Percentiles rank a stretch among this genome's conserved stretches.
These are phyloP conservation scores for Phialocephala sp. DNA, from an alignment of 2,329 filamentous ascomycete species.

Conservation along the genomic window DNA sequence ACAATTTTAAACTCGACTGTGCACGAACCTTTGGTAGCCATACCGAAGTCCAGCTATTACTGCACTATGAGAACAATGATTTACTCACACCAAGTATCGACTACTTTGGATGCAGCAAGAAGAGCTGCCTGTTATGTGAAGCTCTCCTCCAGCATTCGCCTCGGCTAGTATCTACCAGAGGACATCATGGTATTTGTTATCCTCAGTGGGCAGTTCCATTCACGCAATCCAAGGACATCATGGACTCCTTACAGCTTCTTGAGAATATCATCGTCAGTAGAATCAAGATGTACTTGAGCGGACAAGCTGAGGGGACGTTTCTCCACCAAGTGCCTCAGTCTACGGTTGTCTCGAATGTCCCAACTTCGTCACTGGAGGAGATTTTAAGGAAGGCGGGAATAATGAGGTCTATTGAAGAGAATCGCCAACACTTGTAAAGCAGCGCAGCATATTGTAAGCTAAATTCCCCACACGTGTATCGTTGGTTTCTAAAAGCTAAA, in stretches of 20 bases:
- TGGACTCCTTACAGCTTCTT: conserved; percentile 8
- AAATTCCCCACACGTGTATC: conserved; percentile 5
- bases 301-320: conserved; percentile 10
- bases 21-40: conserved; percentile 8
- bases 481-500: conserved; percentile 9
- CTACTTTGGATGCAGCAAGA: conserved; percentile 16
- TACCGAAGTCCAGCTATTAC: conserved; percentile 13
- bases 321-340: conserved; percentile 11
- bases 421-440: conserved; percentile 12
- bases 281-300: conserved; percentile 10
- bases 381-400: conserved; percentile 14
- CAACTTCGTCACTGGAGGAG: conserved; percentile 13
- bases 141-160: conserved; percentile 4
- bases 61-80: conserved; percentile 12
- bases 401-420: conserved; percentile 9
- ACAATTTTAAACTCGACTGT: conserved; percentile 13
- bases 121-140: conserved; percentile 15
- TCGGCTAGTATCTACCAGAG: conserved; percentile 12
- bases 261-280: conserved; percentile 10
- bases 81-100: conserved; percentile 12
- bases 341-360: conserved; percentile 15
- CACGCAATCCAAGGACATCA: conserved; percentile 11
- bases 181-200: conserved; percentile 14
- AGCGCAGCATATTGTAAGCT: conserved; percentile 15
- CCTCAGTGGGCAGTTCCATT: conserved; percentile 15